Percentiles rank a stretch among this genome's conserved stretches.
Evolutionary conservation across 2,329 filamentous ascomycete species (phyloP).

Genomic region (Clathrospora elynae): DNA sequence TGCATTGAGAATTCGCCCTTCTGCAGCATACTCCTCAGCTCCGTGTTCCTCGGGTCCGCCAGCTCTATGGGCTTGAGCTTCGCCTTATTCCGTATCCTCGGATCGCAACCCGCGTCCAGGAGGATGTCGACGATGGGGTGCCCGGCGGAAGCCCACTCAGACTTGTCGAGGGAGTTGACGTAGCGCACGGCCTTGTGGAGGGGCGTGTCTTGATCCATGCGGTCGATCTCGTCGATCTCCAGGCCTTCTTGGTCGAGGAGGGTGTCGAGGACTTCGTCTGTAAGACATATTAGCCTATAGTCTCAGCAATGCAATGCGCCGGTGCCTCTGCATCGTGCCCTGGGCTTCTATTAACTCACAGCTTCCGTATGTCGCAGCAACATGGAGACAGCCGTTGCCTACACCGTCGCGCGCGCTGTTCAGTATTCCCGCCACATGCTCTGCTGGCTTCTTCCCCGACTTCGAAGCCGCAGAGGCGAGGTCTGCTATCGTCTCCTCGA

Average conservation of each 20-base stretch:
- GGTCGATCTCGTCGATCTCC: slow-evolving; percentile 80
- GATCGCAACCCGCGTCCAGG: slow-evolving; percentile 76
- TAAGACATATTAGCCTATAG: slow-evolving; percentile 9
- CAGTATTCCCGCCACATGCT: slow-evolving; percentile 74
- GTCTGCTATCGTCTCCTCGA: slow-evolving; percentile 71
- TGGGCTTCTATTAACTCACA: no score
- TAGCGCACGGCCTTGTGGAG: slow-evolving; percentile 79
- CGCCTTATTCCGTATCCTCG: slow-evolving; percentile 70
- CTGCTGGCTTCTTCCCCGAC: slow-evolving; percentile 58
- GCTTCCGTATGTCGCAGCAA: slow-evolving; percentile 83
- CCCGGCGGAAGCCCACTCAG: slow-evolving; percentile 70
- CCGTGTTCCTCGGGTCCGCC: slow-evolving; percentile 71
- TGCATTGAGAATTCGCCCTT: slow-evolving; percentile 70
- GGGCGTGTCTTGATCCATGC: slow-evolving; percentile 74
- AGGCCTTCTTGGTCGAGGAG: slow-evolving; percentile 83
- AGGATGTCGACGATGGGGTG: slow-evolving; percentile 75
- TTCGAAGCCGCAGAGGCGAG: slow-evolving; percentile 54
- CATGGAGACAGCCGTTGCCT: slow-evolving; percentile 87
- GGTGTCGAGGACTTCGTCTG: slow-evolving; percentile 79
- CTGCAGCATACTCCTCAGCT: slow-evolving; percentile 66
- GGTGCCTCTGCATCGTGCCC: neutral
- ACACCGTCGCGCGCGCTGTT: slow-evolving; percentile 85
- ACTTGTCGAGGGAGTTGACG: slow-evolving; percentile 69
- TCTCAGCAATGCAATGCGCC: neutral
- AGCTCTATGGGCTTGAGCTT: slow-evolving; percentile 74